Conservation (phyloP, 2,329 filamentous ascomycete genomes). For the Sporothrix humicola region DNA sequence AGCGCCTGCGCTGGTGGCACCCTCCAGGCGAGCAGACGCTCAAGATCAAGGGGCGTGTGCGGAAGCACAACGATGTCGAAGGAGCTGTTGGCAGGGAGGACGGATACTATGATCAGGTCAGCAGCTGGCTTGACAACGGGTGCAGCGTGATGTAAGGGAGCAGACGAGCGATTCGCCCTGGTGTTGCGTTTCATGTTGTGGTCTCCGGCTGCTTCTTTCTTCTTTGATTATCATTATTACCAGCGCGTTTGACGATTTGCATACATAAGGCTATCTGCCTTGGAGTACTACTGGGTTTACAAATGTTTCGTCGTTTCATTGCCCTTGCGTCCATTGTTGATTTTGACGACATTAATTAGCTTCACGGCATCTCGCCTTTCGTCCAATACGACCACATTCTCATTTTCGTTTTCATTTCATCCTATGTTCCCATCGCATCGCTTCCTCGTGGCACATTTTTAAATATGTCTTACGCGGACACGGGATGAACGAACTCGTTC, state of each 20-base stretch:
- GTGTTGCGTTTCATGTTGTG: background rate
- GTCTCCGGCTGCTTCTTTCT: background rate
- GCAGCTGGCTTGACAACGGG: conserved; percentile 53
- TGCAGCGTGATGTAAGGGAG: conserved; percentile 59
- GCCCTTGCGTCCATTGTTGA: background rate
- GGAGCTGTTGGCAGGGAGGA: conserved; percentile 70
- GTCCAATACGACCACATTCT: background rate
- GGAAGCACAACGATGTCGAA: conserved; percentile 62
- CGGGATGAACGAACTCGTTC: background rate
- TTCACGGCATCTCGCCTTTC: background rate
- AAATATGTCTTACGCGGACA: background rate
- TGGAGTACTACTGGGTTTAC: background rate
- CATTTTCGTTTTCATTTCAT: background rate
- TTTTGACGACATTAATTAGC: background rate
- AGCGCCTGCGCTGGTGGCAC: conserved; percentile 92
- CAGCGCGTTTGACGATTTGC: conserved; percentile 9
- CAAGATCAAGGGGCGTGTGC: conserved; percentile 74
- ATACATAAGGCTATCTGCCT: background rate
- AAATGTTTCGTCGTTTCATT: background rate
- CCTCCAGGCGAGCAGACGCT: conserved; percentile 81
- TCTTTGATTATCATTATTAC: background rate
- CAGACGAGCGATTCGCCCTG: background rate
- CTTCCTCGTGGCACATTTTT: too few relatives aligned
- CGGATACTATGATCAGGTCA: conserved; percentile 76
- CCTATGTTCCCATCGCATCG: background rate